phyloP scores from a whole-genome alignment of 495 filamentous ascomycete genomes.

The Physcia stellaris region DNA sequence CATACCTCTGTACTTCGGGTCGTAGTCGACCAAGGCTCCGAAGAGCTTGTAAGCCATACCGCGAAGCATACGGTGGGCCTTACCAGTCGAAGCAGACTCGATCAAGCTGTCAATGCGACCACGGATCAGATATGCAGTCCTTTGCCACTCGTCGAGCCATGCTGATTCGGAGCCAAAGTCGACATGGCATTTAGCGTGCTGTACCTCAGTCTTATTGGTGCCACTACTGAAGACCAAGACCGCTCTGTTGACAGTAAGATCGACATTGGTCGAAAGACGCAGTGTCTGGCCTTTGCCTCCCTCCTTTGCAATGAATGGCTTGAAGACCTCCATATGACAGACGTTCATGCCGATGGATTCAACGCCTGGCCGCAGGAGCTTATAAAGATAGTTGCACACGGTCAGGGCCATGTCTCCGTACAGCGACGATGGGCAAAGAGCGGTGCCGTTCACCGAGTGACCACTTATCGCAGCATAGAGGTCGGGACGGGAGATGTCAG shows the following conservation, averaged over 20 bases:
- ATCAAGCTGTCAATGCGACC: conserved; percentile 38
- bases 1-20: conserved; percentile 18
- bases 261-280: conserved; percentile 20
- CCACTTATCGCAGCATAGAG: conserved; percentile 12
- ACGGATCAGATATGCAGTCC: conserved; percentile 39
- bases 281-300: conserved; percentile 6
- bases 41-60: conserved; percentile 19
- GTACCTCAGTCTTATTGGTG: conserved; percentile 10
- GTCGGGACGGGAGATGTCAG: conserved; percentile 11
- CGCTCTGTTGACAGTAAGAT: conserved; percentile 21
- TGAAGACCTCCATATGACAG: conserved; percentile 15
- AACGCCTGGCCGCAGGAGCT: conserved; percentile 5
- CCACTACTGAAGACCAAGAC: conserved; percentile 25
- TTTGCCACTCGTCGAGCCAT: conserved; percentile 41
- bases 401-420: conserved; percentile 17
- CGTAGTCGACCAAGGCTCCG: conserved; percentile 18
- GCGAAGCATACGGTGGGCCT: conserved; percentile 21
- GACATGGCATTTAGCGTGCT: conserved; percentile 38
- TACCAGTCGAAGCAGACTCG: conserved; percentile 28
- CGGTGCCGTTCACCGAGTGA: conserved; percentile 13
- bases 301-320: conserved; percentile 15
- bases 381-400: conserved; percentile 10
- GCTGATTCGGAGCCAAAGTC: conserved; percentile 29
- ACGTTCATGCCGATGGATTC: conserved; percentile 18
- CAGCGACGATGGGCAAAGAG: conserved; percentile 5